A percentile compares a stretch with the other conserved stretches of the same genome.
Evolutionary conservation across 306 rosid species (phyloP).

Genomic region (Cicer pinnatifidum): DNA sequence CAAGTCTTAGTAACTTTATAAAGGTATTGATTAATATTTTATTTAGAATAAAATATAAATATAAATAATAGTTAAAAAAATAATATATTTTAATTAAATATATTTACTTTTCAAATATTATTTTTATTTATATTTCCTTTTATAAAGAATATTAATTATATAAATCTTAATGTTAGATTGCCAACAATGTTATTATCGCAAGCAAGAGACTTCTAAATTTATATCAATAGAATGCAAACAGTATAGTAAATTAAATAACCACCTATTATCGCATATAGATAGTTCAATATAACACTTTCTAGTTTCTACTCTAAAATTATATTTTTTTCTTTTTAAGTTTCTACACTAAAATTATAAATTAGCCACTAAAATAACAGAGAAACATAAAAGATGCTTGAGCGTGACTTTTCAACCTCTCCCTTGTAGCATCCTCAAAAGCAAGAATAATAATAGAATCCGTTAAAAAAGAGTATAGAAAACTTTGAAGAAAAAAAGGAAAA

Average conservation of each 20-base stretch:
- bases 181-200: too few species aligned
- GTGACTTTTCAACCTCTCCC: slow-evolving; percentile 23
- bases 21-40: too few species aligned
- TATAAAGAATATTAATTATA: too few species aligned
- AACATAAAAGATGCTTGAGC: slow-evolving; percentile 25
- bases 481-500: too few species aligned
- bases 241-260: background rate
- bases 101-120: too few species aligned
- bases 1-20: too few species aligned
- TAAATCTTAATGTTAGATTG: too few species aligned
- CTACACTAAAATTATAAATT: background rate
- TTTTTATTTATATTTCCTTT: too few species aligned
- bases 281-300: background rate
- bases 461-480: background rate
- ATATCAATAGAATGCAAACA: background rate
- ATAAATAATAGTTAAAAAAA: too few species aligned
- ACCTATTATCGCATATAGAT: background rate
- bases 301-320: background rate
- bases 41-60: too few species aligned
- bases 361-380: background rate
- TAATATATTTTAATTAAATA: too few species aligned
- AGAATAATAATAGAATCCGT: background rate
- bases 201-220: too few species aligned
- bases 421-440: slow-evolving; percentile 7
- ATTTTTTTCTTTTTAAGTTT: background rate